Percentiles rank a stretch among this genome's conserved stretches.
phyloP scores from a whole-genome alignment of 148 eudicot genomes.

The Camellia lanceoleosa region DNA sequence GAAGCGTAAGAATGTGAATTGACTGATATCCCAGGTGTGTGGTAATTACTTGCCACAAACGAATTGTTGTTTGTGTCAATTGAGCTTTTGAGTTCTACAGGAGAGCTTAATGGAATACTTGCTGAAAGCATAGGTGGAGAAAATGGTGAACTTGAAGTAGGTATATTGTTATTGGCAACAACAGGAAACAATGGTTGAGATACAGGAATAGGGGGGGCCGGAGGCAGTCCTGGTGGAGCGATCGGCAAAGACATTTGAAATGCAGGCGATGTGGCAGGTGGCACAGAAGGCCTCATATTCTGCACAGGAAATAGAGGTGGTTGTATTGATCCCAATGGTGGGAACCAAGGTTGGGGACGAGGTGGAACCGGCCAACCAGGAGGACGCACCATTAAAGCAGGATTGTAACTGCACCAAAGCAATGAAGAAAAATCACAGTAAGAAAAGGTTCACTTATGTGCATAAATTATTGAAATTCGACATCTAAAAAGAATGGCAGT shows the following conservation, averaged over 20 bases:
- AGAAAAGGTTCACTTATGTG: not conserved
- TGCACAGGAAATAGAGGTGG: conserved; percentile 96
- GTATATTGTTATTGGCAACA: conserved; percentile 45
- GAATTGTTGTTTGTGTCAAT: conserved; percentile 30
- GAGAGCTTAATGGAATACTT: conserved; percentile 39
- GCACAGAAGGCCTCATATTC: conserved; percentile 45
- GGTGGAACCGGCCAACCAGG: conserved; percentile 75
- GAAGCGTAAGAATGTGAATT: conserved; percentile 93
- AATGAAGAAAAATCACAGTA: conserved; percentile 15
- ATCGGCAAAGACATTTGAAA: conserved; percentile 51
- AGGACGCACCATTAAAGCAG: conserved; percentile 51
- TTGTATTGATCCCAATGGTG: conserved; percentile 53
- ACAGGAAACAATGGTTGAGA: conserved; percentile 98
- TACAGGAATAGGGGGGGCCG: conserved; percentile 57
- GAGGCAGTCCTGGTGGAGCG: conserved; percentile 65
- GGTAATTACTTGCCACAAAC: conserved; percentile 47
- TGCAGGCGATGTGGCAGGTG: conserved; percentile 44
- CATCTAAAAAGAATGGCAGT: not conserved
- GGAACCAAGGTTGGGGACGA: conserved; percentile 86
- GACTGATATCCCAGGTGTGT: conserved; percentile 30
- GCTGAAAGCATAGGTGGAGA: conserved; percentile 44
- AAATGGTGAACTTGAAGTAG: conserved; percentile 47
- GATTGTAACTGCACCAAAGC: conserved; percentile 62
- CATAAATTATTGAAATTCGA: not conserved
- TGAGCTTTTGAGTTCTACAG: conserved; percentile 36